Evolutionary conservation across 306 rosid genomes (phyloP), one percentile per base, ranked within the genome.

Genomic region (Prunus mongolica): DNA sequence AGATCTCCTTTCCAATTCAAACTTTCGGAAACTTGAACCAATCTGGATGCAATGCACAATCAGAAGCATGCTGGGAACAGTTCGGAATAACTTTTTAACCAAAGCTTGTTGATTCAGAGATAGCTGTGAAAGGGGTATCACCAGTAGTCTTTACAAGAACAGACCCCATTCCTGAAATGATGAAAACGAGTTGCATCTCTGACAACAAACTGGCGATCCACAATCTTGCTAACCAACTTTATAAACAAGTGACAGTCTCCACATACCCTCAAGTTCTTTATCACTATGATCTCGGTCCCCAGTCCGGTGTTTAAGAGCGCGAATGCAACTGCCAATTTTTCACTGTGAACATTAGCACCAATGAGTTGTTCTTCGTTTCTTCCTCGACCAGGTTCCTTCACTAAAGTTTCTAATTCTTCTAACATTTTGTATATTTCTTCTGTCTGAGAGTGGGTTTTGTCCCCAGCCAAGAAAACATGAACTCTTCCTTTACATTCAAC

Each of bases 141-240:
- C 97, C 98, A 94, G 76, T 87, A 94, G 77, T 91, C 97, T 78
- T 83, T 91, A 86, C 98, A 92, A 77, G 97, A 92, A 82, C 98
- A 92, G 38, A 77, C 27, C 7, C 98, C 98, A 32, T 90, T 79
- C 65, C 82, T 82, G 76, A 94, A 92, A 86, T 88, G 96, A 81
- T 94, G 98, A 73, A 94, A 94, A 67, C 97, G 93, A 57, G 95
- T 89, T 18, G 97, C 90, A 55, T 94, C 98, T 86, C 97, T 83
- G 52, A 94, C 87, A 69, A 93, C 83, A 74, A 92, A 87, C 68
- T 80, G 86, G 16, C 95, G 93, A 81, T 94, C 74, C 12, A 89
- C 97, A 78, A 89, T 81, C 79, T 74, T 86, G 88, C 98, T 92
- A 32, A 90, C 91, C 83, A 82, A 69, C 91, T 90, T 89, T 54